These are phyloP conservation scores for Fusarium drepaniforme DNA, from an alignment of 2,329 filamentous ascomycete genomes.

Conservation along the genomic window DNA sequence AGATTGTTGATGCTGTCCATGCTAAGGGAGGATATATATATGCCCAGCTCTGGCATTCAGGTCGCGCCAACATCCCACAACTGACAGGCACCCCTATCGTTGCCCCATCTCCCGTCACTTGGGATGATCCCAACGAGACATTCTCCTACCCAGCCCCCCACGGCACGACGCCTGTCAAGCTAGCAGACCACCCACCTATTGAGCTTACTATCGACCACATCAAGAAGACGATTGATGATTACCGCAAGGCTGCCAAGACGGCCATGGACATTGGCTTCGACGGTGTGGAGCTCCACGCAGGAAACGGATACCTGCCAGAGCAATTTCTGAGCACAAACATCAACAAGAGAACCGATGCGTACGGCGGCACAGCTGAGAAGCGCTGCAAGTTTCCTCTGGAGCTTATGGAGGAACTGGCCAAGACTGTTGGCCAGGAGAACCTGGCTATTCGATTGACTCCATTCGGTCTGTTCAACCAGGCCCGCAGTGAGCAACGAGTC, in stretches of 20 bases:
- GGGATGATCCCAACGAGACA: conserved; percentile 56
- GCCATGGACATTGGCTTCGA: conserved; percentile 67
- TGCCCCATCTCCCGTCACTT: conserved; percentile 56
- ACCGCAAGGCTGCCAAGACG: conserved; percentile 48
- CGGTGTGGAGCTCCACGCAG: conserved; percentile 56
- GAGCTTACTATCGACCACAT: conserved; percentile 58
- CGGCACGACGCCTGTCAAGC: conserved; percentile 53
- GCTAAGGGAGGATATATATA: conserved; percentile 70
- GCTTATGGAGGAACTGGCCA: conserved; percentile 60
- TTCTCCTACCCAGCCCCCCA: conserved; percentile 53
- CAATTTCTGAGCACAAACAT: conserved; percentile 54
- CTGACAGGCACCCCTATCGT: conserved; percentile 52
- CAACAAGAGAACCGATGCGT: conserved; percentile 52
- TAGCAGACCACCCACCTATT: conserved; percentile 47
- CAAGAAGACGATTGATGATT: conserved; percentile 47
- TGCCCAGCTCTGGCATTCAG: conserved; percentile 68
- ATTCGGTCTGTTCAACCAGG: conserved; percentile 65
- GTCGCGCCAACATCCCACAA: conserved; percentile 53
- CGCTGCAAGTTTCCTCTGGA: conserved; percentile 66
- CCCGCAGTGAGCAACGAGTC: conserved; percentile 61
- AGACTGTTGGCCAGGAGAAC: conserved; percentile 58
- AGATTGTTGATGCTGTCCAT: conserved; percentile 72
- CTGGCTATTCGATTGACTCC: conserved; percentile 60
- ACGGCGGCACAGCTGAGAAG: conserved; percentile 49
- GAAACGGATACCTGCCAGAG: conserved; percentile 55